Evolutionary conservation across 2,329 filamentous ascomycete genomes (phyloP).

Genomic region (Aspergillus sp.): DNA sequence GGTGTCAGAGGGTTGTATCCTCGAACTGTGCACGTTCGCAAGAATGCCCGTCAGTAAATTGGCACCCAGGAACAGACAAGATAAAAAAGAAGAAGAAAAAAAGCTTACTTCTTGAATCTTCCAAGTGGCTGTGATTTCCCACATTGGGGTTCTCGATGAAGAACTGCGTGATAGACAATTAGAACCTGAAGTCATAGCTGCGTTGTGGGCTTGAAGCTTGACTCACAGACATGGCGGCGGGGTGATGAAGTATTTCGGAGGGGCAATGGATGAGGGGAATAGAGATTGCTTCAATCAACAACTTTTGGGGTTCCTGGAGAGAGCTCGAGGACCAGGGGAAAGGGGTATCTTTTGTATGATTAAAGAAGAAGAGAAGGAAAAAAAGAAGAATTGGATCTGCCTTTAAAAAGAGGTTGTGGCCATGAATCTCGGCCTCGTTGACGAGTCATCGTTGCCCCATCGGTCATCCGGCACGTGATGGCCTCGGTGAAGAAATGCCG

Average conservation of each 20-base stretch:
- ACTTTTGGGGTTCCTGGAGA: background rate
- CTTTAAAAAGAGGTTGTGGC: background rate
- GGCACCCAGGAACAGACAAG: no score
- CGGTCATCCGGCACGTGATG: constrained; percentile 1
- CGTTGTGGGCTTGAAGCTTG: constrained; percentile 6
- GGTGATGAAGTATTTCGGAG: constrained; percentile 7
- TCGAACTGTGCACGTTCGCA: constrained; percentile 51
- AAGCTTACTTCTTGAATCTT: constrained; percentile 77
- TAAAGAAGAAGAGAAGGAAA: background rate
- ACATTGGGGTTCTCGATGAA: constrained; percentile 75
- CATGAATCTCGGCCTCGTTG: background rate
- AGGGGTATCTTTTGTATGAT: background rate
- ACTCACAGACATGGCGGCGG: constrained; percentile 32
- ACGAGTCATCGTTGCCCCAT: background rate
- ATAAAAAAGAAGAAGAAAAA: background rate
- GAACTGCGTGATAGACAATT: constrained; percentile 50
- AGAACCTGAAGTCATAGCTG: background rate
- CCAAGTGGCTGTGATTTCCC: constrained; percentile 66
- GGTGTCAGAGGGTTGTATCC: constrained; percentile 92
- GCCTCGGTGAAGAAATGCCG: no score
- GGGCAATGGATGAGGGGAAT: constrained; percentile 1
- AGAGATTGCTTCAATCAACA: background rate
- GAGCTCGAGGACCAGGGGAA: background rate
- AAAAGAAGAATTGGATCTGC: background rate
- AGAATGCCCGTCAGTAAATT: no score